Evolutionary conservation across 2,329 filamentous ascomycete genomes (phyloP).

Genomic region (Huntiella omanensis): DNA sequence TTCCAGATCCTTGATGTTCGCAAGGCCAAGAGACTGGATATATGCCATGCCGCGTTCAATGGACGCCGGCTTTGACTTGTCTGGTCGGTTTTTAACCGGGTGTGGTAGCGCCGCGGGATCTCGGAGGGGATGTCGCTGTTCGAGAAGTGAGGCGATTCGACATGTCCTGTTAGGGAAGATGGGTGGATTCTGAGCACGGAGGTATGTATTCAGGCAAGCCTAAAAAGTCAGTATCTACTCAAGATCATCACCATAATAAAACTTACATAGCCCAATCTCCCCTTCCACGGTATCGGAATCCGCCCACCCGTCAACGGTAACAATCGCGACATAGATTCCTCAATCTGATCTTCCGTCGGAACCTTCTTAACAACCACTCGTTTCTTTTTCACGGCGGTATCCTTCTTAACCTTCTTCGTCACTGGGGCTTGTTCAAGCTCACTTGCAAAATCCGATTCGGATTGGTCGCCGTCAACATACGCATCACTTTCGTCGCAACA

Average conservation of each 20-base stretch:
- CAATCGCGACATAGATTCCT: slow-evolving; percentile 6
- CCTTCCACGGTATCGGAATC: slow-evolving; percentile 10
- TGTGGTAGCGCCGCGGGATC: slow-evolving; percentile 64
- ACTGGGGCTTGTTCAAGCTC: not conserved
- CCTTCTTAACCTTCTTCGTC: not conserved
- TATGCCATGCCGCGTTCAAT: slow-evolving; percentile 48
- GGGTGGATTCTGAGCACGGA: slow-evolving; percentile 61
- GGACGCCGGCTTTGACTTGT: slow-evolving; percentile 51
- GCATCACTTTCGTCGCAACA: slow-evolving; percentile 5
- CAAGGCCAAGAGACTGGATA: slow-evolving; percentile 57
- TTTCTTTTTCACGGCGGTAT: not conserved
- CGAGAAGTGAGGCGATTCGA: slow-evolving; percentile 73
- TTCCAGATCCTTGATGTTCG: slow-evolving; percentile 64
- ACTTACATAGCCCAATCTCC: slow-evolving; percentile 11
- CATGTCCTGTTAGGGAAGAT: slow-evolving; percentile 86
- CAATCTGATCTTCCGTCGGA: not conserved
- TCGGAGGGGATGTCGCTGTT: slow-evolving; percentile 65
- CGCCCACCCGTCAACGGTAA: slow-evolving; percentile 7
- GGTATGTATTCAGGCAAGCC: slow-evolving; percentile 86
- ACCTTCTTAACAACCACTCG: not conserved
- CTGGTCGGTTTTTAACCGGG: slow-evolving; percentile 67
- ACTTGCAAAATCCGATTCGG: not conserved
- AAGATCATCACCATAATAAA: not conserved
- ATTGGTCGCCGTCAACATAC: not conserved
- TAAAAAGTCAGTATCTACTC: slow-evolving; percentile 13